These are phyloP conservation scores for Lactarius deliciosus DNA, from an alignment of 768 basidiomycete genomes.

Conservation along the genomic window DNA sequence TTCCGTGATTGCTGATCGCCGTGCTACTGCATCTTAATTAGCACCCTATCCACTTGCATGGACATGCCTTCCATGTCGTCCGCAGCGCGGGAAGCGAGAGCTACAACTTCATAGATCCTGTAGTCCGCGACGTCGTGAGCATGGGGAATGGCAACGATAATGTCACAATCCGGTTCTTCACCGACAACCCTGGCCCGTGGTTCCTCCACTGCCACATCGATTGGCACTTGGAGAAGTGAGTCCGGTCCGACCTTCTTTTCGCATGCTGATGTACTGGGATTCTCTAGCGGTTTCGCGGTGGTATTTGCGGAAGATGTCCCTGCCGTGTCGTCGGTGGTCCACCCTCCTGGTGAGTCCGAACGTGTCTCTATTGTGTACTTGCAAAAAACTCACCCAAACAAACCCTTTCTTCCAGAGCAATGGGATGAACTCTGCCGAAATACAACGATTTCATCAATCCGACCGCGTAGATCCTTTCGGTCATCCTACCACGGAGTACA, in stretches of 20 bases:
- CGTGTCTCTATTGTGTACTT: too few species aligned
- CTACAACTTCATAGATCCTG: slow-evolving; percentile 39
- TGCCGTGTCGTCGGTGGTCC: too few species aligned
- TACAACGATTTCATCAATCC: too few species aligned
- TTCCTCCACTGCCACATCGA: slow-evolving; percentile 36
- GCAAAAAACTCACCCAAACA: too few species aligned
- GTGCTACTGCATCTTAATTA: background rate
- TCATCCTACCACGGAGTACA: too few species aligned
- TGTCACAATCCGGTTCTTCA: slow-evolving; percentile 34
- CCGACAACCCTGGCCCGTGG: slow-evolving; percentile 35
- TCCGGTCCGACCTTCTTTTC: too few species aligned
- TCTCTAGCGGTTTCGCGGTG: slow-evolving; percentile 13
- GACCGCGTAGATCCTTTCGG: too few species aligned
- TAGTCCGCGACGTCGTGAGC: slow-evolving; percentile 45
- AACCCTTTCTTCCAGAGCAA: too few species aligned
- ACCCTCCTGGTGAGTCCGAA: too few species aligned
- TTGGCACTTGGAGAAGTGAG: slow-evolving; percentile 31
- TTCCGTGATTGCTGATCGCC: background rate
- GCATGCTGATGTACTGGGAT: background rate
- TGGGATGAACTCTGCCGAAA: too few species aligned
- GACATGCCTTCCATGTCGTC: slow-evolving; percentile 25
- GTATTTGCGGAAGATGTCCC: slow-evolving; percentile 18
- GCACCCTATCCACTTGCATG: slow-evolving; percentile 14
- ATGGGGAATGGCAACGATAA: slow-evolving; percentile 21
- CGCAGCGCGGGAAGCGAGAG: slow-evolving; percentile 15